Percentiles rank a stretch among this genome's conserved stretches.
phyloP scores from a whole-genome alignment of 768 basidiomycete species.

The Leccinum fibrillosum region DNA sequence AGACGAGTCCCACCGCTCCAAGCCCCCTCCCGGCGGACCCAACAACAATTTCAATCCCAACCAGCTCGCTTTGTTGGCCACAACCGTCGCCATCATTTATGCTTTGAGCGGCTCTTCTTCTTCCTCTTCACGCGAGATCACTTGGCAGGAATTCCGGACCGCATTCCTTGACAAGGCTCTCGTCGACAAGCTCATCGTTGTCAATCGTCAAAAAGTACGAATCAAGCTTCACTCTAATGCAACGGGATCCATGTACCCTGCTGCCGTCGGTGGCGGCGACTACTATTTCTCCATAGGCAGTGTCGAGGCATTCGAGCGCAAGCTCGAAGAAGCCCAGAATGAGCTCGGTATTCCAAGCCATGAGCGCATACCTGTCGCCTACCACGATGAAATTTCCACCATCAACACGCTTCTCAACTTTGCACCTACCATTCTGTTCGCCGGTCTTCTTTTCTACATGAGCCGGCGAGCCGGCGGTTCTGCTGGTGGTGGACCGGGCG shows the following conservation, averaged over 20 bases:
- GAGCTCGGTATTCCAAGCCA: conserved; percentile 90
- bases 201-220: conserved; percentile 88
- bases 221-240: conserved; percentile 93
- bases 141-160: conserved; percentile 99
- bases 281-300: conserved; percentile 98
- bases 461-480: conserved; percentile 65
- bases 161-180: conserved; percentile 96
- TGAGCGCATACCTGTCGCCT: conserved; percentile 95
- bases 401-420: conserved; percentile 82
- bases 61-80: conserved; percentile 58
- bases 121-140: conserved; percentile 79
- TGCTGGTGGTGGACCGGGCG: conserved; percentile 66
- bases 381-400: conserved; percentile 90
- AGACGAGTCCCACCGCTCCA: conserved; percentile 35
- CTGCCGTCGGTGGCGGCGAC: conserved; percentile 51
- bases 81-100: conserved; percentile 62
- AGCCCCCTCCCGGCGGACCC: conserved; percentile 43
- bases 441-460: conserved; percentile 88
- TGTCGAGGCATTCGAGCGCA: conserved; percentile 93
- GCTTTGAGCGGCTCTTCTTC: conserved; percentile 49
- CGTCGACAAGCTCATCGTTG: conserved; percentile 89
- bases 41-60: conserved; percentile 53
- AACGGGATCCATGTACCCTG: conserved; percentile 71
- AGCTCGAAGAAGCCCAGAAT: conserved; percentile 88
- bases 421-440: conserved; percentile 91